Conservation (phyloP, 1,139 yeast genomes). For the Meyerozyma smithsonii region DNA sequence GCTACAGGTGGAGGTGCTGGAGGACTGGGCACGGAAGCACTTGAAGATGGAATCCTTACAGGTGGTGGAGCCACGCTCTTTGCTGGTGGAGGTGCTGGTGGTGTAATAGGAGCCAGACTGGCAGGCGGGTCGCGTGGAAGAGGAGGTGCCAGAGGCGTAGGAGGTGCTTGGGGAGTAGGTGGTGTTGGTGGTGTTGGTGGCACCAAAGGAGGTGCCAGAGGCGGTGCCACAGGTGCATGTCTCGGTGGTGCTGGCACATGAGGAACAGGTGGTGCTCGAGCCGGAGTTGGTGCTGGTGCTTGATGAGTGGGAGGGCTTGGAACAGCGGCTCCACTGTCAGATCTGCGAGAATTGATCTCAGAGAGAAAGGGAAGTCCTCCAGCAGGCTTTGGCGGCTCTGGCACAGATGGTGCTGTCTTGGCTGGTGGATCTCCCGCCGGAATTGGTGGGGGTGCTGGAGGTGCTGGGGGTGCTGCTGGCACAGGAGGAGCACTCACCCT, state of each 20-base stretch:
- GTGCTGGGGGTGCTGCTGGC: conserved; percentile 7
- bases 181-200: conserved; percentile 9
- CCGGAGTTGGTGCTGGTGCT: no score
- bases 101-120: conserved; percentile 5
- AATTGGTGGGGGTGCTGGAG: not conserved
- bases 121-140: conserved; percentile 11
- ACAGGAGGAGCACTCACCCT: conserved; percentile 4
- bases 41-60: no score
- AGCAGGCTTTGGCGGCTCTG: conserved; percentile 9
- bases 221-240: conserved; percentile 3
- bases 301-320: no score
- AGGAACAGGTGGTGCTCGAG: not conserved
- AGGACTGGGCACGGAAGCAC: no score
- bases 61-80: no score
- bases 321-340: conserved; percentile 15
- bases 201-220: conserved; percentile 4
- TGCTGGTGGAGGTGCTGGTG: conserved; percentile 12
- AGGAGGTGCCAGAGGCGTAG: conserved; percentile 8
- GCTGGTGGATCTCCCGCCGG: not conserved
- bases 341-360: conserved; percentile 37
- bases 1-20: conserved; percentile 7
- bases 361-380: conserved; percentile 40
- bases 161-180: conserved; percentile 5
- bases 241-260: conserved; percentile 5
- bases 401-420: not conserved